Base-by-base conservation (phyloP, 805 yeast species). In the Suhomyces xylopsoci region DNA sequence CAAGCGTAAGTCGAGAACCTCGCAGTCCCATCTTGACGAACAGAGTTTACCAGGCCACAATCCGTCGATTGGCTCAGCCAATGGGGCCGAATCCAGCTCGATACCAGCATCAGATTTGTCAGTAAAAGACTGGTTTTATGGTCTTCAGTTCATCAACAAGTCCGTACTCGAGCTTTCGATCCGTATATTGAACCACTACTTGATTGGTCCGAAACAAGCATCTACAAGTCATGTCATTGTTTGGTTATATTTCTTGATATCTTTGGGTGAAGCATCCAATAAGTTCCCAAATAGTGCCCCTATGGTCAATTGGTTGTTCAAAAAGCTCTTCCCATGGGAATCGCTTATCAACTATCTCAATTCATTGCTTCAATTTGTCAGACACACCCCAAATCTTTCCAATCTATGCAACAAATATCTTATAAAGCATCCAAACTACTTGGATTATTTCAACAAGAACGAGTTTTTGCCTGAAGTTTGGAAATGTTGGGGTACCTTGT, bases 401-500 rank as follows among this genome's bases (percentile, higher is more conserved):
- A 51, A 52, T 1, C 7, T 51, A 42, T 49, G 53, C 34, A 46
- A 55, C 12, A 42, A 51, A n/a, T 62, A 62, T 51, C 52, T 62
- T 28, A 44, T 43, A 2, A 40, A 64, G 6, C 60, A 74, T n/a
- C 69, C 74, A 0, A 71, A 75, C 48, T 66, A 77, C 43, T 56
- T 86, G n/a, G 71, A 75, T 4, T 65, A 78, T 57, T 84, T 82
- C 59, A 77, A 82, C 56, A 74, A 80, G 47, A 78, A 81, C 63
- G 93, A 87, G 63, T 80, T 74, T 44, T 70, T 88, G 48, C 83
- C 88, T 43, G 96, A 88, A 67, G 87, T 84, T 19, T 88, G 92
- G 92, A 85, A 84, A 63, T 84, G 91, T 61, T 87, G 93, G 90
- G 96, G 96, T 2, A 81, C 90, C 0, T 64, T 88, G 42, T 88